Evolutionary conservation across 148 eudicot species (phyloP).

Genomic region (Spergularia bocconei): DNA sequence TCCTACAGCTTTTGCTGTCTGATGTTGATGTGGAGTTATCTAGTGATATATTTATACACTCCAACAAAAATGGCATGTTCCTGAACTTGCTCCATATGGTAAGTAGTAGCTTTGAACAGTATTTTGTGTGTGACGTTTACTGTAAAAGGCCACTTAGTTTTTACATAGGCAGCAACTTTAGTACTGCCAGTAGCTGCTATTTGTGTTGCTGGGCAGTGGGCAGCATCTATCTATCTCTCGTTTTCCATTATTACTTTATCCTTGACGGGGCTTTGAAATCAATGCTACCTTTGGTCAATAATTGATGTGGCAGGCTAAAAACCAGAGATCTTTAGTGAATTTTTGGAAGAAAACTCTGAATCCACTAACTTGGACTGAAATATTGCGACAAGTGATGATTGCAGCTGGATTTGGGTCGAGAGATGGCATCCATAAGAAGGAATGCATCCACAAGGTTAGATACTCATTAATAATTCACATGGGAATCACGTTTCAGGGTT

Average conservation of each 20-base stretch:
- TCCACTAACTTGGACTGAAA: constrained; percentile 84
- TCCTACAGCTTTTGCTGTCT: constrained; percentile 60
- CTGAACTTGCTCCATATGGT: constrained; percentile 64
- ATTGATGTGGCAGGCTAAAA: constrained; percentile 49
- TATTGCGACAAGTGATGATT: constrained; percentile 71
- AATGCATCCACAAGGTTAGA: constrained; percentile 53
- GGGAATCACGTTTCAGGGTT: constrained; percentile 3
- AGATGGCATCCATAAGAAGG: constrained; percentile 35
- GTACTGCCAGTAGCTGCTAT: neutral
- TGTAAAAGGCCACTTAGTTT: neutral
- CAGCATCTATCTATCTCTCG: neutral
- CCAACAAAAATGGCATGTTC: constrained; percentile 68
- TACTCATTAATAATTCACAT: constrained; percentile 2
- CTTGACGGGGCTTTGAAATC: constrained; percentile 3
- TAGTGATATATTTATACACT: constrained; percentile 39
- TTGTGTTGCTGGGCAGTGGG: neutral
- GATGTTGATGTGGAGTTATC: constrained; percentile 66
- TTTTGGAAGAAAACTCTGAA: constrained; percentile 71
- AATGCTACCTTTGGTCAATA: constrained; percentile 10
- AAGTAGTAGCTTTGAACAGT: constrained; percentile 29
- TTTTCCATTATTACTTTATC: neutral
- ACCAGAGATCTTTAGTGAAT: constrained; percentile 38
- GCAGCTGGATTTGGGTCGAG: constrained; percentile 91
- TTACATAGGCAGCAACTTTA: constrained; percentile 2
- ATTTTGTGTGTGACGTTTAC: neutral